These are phyloP conservation scores for Fereydounia khargensis DNA, from an alignment of 1,284 basidiomycete genomes.

Conservation along the genomic window DNA sequence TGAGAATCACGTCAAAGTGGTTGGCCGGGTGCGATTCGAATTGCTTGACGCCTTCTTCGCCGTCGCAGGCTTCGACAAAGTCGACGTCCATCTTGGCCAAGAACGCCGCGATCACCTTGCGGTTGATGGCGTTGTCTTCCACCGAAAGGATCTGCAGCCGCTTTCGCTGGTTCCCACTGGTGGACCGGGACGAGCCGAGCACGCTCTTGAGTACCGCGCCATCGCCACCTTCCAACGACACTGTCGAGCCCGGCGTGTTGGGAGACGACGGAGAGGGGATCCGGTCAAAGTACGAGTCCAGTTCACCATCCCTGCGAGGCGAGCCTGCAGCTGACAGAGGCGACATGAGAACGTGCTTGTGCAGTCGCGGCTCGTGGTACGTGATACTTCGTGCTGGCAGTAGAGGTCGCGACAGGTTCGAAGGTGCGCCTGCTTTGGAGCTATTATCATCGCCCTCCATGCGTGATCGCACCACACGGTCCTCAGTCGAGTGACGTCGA, in stretches of 20 bases:
- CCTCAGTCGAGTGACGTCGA: slow-evolving; percentile 48
- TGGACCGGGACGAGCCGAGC: slow-evolving; percentile 15
- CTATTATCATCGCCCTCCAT: slow-evolving; percentile 15
- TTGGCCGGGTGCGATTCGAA: slow-evolving; percentile 29
- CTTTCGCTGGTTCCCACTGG: slow-evolving; percentile 8
- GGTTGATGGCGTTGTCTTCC: slow-evolving; percentile 52
- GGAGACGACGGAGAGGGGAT: slow-evolving; percentile 36
- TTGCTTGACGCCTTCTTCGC: slow-evolving; percentile 38
- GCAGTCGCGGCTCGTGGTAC: slow-evolving; percentile 48
- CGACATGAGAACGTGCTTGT: slow-evolving; percentile 46
- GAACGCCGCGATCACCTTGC: slow-evolving; percentile 40
- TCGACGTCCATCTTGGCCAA: slow-evolving; percentile 33
- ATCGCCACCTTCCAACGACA: slow-evolving; percentile 61
- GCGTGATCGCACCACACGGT: slow-evolving; percentile 3
- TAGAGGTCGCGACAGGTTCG: slow-evolving; percentile 24
- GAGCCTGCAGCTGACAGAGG: slow-evolving; percentile 17
- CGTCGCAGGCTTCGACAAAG: slow-evolving; percentile 42
- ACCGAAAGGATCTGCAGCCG: slow-evolving; percentile 41
- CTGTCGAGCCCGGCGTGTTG: slow-evolving; percentile 57
- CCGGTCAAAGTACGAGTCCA: slow-evolving; percentile 34
- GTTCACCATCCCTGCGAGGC: slow-evolving; percentile 14
- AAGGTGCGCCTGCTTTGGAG: slow-evolving; percentile 1
- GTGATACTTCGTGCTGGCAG: slow-evolving; percentile 50
- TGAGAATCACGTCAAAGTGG: slow-evolving; percentile 38
- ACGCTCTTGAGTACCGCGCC: slow-evolving; percentile 61